Base-by-base conservation (phyloP, 2,329 filamentous ascomycete genomes). In the Curvularia spicifera region DNA sequence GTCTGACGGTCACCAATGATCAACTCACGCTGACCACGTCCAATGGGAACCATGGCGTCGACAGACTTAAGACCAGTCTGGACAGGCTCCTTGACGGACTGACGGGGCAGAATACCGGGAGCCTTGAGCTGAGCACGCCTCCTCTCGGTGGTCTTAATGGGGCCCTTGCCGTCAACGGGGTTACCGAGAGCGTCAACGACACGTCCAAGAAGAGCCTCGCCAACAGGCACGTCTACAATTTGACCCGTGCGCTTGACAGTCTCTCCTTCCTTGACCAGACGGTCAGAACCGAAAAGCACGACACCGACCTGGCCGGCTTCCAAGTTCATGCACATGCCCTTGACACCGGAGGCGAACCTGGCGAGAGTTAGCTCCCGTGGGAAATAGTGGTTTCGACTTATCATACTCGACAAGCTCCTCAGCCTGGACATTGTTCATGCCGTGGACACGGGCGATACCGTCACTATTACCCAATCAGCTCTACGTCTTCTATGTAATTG, bases 321-420 rank as follows among this genome's bases (percentile, higher is more conserved):
- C 84, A 99, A 89, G 91, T 99, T 99, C 94, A 99, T 98, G 91
- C 94, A 98, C 95, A 99, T 99, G 83, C 95, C 95, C 90, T 98
- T 98, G 84, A 98, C 95, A 82, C 95, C 95, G 71, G 95, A 99
- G 78, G 95, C 92, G 86, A 99, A 99, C 93, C 26, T 28, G 26
- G 22, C 26, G 26, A 28, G 26, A 6, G 26, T 28, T 28, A 28
- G 26, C 26, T 28, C 26, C 3, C 26, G 26, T 28, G 6, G 4
- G 26, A 28, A 28, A 8, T 28, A 8, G 26, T 6, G 5, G 8
- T 28, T 2, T 28, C 1, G 26, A 28, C 22, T 28, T 28, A 8
- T 6, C 26, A 28, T 28, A 28, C 26, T 99, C 95, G 80, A 99
- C 95, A 81, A 99, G 91, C 87, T 99, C 95, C 85, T 99, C 95